phyloP scores from a whole-genome alignment of 129 eudicot genomes.

The Flaveria trinervia region DNA sequence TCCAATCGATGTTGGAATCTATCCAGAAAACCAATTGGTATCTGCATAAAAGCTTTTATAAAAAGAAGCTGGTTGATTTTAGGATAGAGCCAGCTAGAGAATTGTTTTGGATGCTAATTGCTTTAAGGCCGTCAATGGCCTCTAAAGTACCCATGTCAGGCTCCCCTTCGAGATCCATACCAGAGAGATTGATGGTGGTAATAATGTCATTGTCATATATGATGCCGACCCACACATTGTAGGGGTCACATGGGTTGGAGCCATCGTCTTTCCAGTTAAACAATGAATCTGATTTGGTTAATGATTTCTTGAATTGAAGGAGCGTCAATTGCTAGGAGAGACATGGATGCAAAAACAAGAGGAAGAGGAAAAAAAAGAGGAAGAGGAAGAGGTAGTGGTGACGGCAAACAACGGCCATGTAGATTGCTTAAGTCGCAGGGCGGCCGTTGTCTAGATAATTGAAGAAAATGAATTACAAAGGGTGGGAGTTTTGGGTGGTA shows the following conservation, averaged over 20 bases:
- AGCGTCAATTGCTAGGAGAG: constrained; percentile 28
- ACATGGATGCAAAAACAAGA: background rate
- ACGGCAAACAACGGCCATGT: background rate
- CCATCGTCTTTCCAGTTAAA: constrained; percentile 49
- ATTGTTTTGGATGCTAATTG: constrained; percentile 57
- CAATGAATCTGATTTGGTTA: constrained; percentile 39
- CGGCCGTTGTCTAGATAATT: background rate
- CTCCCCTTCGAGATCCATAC: constrained; percentile 52
- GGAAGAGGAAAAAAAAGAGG: background rate
- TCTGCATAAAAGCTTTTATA: constrained; percentile 45
- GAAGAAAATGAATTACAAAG: background rate
- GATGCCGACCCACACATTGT: constrained; percentile 54
- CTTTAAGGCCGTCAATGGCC: constrained; percentile 32
- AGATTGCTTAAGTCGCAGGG: background rate
- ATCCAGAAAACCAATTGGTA: constrained; percentile 53
- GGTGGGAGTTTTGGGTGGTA: background rate
- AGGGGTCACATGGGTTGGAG: constrained; percentile 48
- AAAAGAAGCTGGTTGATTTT: constrained; percentile 48
- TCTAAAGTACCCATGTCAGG: constrained; percentile 38
- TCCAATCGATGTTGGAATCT: constrained; percentile 52
- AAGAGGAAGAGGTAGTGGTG: background rate
- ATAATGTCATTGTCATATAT: constrained; percentile 38
- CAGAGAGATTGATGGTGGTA: constrained; percentile 36
- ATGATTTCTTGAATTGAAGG: constrained; percentile 51
- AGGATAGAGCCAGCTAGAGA: constrained; percentile 67